Percentiles rank a stretch among this genome's conserved stretches.
phyloP scores from a whole-genome alignment of 1,139 yeast genomes.

The Scheffersomyces quercinus region DNA sequence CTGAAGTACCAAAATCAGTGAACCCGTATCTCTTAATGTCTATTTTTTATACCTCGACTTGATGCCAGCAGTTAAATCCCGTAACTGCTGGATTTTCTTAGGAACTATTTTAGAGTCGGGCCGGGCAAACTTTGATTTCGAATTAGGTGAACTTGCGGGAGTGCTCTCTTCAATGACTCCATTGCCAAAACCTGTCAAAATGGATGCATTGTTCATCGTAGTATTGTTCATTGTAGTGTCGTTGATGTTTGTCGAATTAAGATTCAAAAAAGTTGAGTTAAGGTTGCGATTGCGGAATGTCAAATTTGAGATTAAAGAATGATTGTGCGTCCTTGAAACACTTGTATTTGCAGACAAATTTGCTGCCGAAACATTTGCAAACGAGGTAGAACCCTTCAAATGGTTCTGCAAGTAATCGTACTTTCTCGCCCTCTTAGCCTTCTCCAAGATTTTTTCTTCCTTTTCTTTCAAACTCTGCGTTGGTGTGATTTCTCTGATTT shows the following conservation, averaged over 20 bases:
- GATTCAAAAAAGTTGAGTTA: constrained; percentile 18
- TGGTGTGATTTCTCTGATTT: constrained; percentile 1
- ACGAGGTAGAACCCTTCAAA: constrained; percentile 14
- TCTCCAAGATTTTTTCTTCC: constrained; percentile 28
- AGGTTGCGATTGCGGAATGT: constrained; percentile 10
- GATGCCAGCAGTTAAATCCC: constrained; percentile 39
- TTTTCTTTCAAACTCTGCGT: constrained; percentile 18
- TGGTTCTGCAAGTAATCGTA: constrained; percentile 40
- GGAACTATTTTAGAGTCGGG: constrained; percentile 14
- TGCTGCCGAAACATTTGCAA: not conserved
- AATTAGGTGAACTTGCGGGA: constrained; percentile 34
- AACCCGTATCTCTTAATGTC: not conserved
- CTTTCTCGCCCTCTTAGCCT: constrained; percentile 31
- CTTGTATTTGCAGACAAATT: not conserved
- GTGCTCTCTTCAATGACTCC: constrained; percentile 46
- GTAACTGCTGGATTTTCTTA: constrained; percentile 32
- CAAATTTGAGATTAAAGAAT: constrained; percentile 11
- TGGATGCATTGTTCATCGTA: constrained; percentile 25
- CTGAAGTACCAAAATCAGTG: too few relatives aligned
- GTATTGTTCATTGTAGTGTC: constrained; percentile 22
- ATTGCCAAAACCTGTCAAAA: constrained; percentile 37
- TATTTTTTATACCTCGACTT: constrained; percentile 28
- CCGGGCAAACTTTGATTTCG: constrained; percentile 12
- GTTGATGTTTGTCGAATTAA: constrained; percentile 15
- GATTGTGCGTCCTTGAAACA: constrained; percentile 4